Base-by-base conservation (phyloP, 768 basidiomycete genomes). In the Gautieria morchelliformis region DNA sequence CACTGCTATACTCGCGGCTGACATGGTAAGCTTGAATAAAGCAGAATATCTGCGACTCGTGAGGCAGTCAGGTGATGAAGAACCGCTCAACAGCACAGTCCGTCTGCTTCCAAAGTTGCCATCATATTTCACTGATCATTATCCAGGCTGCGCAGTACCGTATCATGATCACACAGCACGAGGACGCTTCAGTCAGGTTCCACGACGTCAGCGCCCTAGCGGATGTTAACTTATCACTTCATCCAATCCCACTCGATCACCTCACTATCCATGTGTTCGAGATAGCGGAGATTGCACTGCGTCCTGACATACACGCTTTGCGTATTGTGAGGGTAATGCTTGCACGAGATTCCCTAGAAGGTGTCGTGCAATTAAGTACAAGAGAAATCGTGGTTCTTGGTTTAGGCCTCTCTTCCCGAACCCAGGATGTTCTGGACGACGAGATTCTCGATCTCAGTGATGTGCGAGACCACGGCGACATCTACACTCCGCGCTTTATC, bases 131-230 rank as follows among this genome's bases (percentile, higher is more conserved):
- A 14, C 11, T 58, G 42, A 52, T 47, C 11, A 4, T 44, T 30
- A 24, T 30, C 32, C 53, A 84, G 82, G 79, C 77, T 61, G 81
- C 86, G 65, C 78, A 77, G 14, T 81, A 76, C 62, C 80, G 87
- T 20, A 67, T 93, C 5, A 69, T 89, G 19, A 67, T 87, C 3
- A 86, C 85, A 0, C 73, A 72, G 54, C 82, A 88, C 64, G 70
- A 71, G 10, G 83, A 92, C 65, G 71, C 83, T 19, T 78, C 76
- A 5, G 70, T 93, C 19, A 79, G 78, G 55, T 87, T 93, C 67
- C 81, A 82, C 61, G 91, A 95, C 67, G 68, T 84, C 42, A 89
- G 88, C 54, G 76, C 82, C 4, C 75, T 91, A 24, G 83, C 78
- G 3, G 77, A 85, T 40, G 63, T 89, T 9, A 40, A 52, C 32